Evolutionary conservation across 1,284 basidiomycete genomes (phyloP).

Genomic region (Boletus smithii): DNA sequence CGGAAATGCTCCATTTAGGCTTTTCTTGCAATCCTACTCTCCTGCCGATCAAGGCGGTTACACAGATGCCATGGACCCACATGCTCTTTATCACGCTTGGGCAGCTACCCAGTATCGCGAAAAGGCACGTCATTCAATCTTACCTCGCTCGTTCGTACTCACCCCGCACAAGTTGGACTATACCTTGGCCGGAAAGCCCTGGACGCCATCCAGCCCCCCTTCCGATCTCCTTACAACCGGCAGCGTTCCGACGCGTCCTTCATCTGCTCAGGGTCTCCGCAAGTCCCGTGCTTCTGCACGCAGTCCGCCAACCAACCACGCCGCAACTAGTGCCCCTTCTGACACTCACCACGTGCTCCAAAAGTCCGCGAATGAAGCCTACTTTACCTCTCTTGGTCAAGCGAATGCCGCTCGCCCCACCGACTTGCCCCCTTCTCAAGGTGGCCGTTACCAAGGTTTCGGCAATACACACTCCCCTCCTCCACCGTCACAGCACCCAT

Average conservation of each 20-base stretch:
- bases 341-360: constrained; percentile 45
- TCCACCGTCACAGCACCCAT: constrained; percentile 49
- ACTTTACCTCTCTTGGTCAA: constrained; percentile 70
- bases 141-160: constrained; percentile 1
- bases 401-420: constrained; percentile 67
- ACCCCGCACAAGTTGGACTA: constrained; percentile 57
- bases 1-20: constrained; percentile 77
- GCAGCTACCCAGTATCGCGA: constrained; percentile 88
- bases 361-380: constrained; percentile 73
- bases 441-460: constrained; percentile 82
- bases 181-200: constrained; percentile 63
- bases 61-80: constrained; percentile 61
- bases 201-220: constrained; percentile 68
- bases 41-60: constrained; percentile 74
- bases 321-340: constrained; percentile 41
- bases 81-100: constrained; percentile 89
- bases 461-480: constrained; percentile 66
- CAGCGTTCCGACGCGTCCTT: constrained; percentile 48
- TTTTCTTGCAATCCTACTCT: constrained; percentile 74
- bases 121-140: constrained; percentile 53
- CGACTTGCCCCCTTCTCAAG: constrained; percentile 79
- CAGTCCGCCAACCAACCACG: constrained; percentile 33
- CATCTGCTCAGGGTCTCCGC: constrained; percentile 69
- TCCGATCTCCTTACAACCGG: constrained; percentile 35
- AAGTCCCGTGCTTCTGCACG: constrained; percentile 70